These are phyloP conservation scores for Trichosporon sp. DNA, from an alignment of 1,284 basidiomycete species.

Conservation along the genomic window DNA sequence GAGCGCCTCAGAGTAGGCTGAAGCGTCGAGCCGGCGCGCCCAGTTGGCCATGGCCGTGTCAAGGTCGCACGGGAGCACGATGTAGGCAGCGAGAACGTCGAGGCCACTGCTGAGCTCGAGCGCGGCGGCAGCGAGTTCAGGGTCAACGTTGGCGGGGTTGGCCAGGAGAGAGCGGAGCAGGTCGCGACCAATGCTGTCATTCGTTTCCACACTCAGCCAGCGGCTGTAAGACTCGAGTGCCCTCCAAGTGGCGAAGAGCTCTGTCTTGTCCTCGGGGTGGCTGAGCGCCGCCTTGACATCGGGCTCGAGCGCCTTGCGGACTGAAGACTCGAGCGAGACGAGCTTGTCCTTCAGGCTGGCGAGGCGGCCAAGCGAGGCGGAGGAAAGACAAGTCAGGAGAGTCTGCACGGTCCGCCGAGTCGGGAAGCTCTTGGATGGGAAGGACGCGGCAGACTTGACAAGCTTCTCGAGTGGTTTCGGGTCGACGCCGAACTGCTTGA, in stretches of 20 bases:
- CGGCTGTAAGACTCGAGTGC: constrained; percentile 4
- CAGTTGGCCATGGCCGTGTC: background rate
- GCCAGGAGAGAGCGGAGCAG: constrained; percentile 10
- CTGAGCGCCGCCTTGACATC: background rate
- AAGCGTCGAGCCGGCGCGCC: background rate
- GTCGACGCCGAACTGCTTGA: background rate
- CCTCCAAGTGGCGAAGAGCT: constrained; percentile 5
- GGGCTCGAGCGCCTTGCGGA: constrained; percentile 1
- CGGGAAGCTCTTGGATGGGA: background rate
- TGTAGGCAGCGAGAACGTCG: constrained; percentile 11
- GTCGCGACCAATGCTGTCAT: background rate
- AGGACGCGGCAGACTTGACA: background rate
- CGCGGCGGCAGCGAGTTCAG: background rate
- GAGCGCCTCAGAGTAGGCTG: background rate
- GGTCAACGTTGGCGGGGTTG: background rate
- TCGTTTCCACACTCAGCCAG: background rate
- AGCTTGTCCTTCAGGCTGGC: constrained; percentile 1
- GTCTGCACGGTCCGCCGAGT: background rate
- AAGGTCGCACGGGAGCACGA: constrained; percentile 10
- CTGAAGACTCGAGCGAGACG: constrained; percentile 8
- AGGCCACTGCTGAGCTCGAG: constrained; percentile 10
- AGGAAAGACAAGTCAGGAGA: background rate
- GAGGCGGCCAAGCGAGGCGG: background rate
- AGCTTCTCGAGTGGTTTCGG: constrained; percentile 1
- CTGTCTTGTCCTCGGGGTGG: background rate